A percentile compares a stretch with the other conserved stretches of the same genome.
phyloP scores from a whole-genome alignment of 2,329 filamentous ascomycete genomes.

The Neofusicoccum parvum region DNA sequence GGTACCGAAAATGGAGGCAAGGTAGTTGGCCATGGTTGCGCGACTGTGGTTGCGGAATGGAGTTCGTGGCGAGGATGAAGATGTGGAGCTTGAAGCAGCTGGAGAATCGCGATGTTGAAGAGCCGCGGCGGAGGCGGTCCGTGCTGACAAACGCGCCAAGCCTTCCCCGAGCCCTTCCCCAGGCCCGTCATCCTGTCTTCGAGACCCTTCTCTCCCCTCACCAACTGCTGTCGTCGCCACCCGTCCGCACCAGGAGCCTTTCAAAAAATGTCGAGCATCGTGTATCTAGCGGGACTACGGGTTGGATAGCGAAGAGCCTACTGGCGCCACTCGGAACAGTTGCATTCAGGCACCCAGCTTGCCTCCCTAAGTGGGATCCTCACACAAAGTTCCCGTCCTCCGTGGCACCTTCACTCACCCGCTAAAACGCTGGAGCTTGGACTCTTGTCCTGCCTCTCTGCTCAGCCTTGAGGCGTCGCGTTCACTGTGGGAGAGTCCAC shows the following conservation, averaged over 20 bases:
- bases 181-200: not conserved
- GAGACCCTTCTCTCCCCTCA: not conserved
- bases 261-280: too few relatives aligned
- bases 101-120: slow-evolving; percentile 11
- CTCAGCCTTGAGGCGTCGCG: too few relatives aligned
- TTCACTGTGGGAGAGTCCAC: too few relatives aligned
- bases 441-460: too few relatives aligned
- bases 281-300: too few relatives aligned
- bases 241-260: not conserved
- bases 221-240: not conserved
- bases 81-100: slow-evolving; percentile 10
- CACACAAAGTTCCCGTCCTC: too few relatives aligned
- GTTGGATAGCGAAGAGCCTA: too few relatives aligned
- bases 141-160: slow-evolving; percentile 22
- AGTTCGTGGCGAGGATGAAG: slow-evolving; percentile 8
- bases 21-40: slow-evolving; percentile 86
- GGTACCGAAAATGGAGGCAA: slow-evolving; percentile 98
- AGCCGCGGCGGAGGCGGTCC: slow-evolving; percentile 6
- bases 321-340: too few relatives aligned
- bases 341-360: too few relatives aligned
- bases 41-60: not conserved
- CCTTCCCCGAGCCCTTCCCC: not conserved
- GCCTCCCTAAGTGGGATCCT: too few relatives aligned
- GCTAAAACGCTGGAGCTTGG: too few relatives aligned
- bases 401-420: too few relatives aligned